Percentiles rank a stretch among this genome's conserved stretches.
Evolutionary conservation across 257 asterid genomes (phyloP).

Genomic region (Nicotiana undulata): DNA sequence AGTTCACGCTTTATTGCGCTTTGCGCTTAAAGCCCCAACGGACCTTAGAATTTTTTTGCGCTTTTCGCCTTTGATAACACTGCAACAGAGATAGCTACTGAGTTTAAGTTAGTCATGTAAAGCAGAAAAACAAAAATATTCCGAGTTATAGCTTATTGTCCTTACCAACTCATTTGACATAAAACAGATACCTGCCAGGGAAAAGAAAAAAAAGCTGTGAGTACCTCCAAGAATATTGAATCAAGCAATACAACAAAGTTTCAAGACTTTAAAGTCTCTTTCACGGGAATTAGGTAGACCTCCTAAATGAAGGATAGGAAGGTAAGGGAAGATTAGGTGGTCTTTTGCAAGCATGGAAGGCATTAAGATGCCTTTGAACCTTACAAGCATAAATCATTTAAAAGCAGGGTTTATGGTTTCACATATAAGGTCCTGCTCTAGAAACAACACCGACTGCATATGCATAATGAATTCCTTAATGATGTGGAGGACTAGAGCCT

Average conservation of each 20-base stretch:
- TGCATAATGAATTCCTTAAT: neutral
- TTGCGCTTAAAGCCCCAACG: too few species aligned
- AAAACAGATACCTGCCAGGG: slow-evolving; percentile 78
- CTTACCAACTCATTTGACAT: slow-evolving; percentile 98
- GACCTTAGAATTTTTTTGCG: too few species aligned
- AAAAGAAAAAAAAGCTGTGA: slow-evolving; percentile 3
- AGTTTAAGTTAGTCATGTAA: neutral
- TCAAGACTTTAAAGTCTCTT: neutral
- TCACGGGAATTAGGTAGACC: neutral
- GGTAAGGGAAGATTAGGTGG: neutral
- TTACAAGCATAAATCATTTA: neutral
- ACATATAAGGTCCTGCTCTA: neutral
- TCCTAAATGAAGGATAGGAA: neutral
- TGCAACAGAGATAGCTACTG: neutral
- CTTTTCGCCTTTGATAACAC: too few species aligned
- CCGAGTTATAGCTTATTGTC: neutral
- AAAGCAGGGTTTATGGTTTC: neutral
- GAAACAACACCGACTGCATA: neutral
- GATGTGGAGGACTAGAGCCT: neutral
- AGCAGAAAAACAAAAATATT: neutral
- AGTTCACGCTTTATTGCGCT: too few species aligned
- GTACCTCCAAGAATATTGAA: slow-evolving; percentile 1
- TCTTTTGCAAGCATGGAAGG: neutral
- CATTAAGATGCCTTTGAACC: neutral
- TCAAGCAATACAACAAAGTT: neutral